Evolutionary conservation across 176 grass and related monocot genomes (phyloP).

Genomic region (Canna indica): DNA sequence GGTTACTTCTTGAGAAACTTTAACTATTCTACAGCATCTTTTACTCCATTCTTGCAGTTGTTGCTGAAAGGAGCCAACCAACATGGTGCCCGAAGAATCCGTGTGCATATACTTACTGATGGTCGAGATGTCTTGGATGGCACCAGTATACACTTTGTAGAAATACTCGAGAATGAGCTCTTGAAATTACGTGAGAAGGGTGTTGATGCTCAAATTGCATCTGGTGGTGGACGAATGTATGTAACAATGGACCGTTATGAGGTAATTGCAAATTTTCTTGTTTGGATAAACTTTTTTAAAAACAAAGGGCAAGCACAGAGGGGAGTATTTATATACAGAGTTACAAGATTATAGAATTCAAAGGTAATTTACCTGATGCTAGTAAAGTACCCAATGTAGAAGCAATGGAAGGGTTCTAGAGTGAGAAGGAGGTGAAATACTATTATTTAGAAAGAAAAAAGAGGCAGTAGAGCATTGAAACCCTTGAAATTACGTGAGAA

Average conservation of each 20-base stretch:
- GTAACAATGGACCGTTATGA: constrained; percentile 99
- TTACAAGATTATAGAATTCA: too few relatives aligned
- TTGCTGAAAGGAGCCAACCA: constrained; percentile 81
- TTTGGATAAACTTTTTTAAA: neutral
- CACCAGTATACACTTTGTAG: constrained; percentile 73
- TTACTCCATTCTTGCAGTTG: too few relatives aligned
- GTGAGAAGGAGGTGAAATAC: too few relatives aligned
- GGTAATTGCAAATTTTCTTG: constrained; percentile 16
- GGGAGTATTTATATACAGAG: neutral
- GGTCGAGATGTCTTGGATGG: constrained; percentile 99
- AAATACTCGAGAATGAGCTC: constrained; percentile 83
- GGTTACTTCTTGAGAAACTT: neutral
- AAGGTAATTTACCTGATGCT: too few relatives aligned
- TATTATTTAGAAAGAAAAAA: too few relatives aligned
- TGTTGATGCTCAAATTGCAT: constrained; percentile 77
- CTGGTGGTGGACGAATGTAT: constrained; percentile 95
- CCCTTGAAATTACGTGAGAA: too few relatives aligned
- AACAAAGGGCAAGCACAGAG: too few relatives aligned
- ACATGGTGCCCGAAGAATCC: constrained; percentile 77
- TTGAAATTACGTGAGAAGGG: constrained; percentile 54
- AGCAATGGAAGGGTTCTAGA: too few relatives aligned
- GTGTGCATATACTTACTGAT: constrained; percentile 91
- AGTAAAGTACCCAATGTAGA: too few relatives aligned
- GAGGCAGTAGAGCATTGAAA: too few relatives aligned
- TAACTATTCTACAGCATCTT: too few relatives aligned